phyloP scores from a whole-genome alignment of 768 basidiomycete genomes.

The Daedaleopsis sinensis region DNA sequence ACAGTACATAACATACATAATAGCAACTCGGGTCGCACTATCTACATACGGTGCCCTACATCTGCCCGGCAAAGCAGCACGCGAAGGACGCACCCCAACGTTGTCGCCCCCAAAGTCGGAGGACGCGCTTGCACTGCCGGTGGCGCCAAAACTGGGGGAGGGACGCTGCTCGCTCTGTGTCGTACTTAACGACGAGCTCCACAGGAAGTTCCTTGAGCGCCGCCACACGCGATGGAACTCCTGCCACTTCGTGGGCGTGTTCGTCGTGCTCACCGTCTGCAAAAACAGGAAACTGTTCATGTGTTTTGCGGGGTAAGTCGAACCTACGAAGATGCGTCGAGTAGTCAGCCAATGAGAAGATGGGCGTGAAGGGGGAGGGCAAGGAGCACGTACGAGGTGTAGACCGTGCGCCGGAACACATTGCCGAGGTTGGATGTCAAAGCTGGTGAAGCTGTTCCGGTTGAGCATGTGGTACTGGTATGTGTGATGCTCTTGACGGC shows the following conservation, averaged over 20 bases:
- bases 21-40: too few relatives aligned
- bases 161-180: neutral
- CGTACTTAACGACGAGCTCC: neutral
- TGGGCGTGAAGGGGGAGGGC: neutral
- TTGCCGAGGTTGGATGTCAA: conserved; percentile 38
- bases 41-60: too few relatives aligned
- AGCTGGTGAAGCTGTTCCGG: conserved; percentile 14
- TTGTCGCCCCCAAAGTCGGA: neutral
- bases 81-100: too few relatives aligned
- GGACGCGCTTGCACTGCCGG: neutral
- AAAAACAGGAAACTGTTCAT: conserved; percentile 33
- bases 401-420: conserved; percentile 39
- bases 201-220: conserved; percentile 8
- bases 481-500: conserved; percentile 23
- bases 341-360: neutral
- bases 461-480: conserved; percentile 28
- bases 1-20: too few relatives aligned
- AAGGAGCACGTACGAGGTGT: conserved; percentile 30
- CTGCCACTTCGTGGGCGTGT: conserved; percentile 20
- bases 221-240: conserved; percentile 35
- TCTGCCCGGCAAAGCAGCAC: too few relatives aligned
- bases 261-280: conserved; percentile 33
- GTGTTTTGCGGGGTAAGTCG: conserved; percentile 23
- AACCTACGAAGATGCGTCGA: conserved; percentile 21
- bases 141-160: neutral